Percentiles rank a stretch among this genome's conserved stretches.
Evolutionary conservation across 2,329 filamentous ascomycete species (phyloP).

Genomic region (Dactylellina leptospora): DNA sequence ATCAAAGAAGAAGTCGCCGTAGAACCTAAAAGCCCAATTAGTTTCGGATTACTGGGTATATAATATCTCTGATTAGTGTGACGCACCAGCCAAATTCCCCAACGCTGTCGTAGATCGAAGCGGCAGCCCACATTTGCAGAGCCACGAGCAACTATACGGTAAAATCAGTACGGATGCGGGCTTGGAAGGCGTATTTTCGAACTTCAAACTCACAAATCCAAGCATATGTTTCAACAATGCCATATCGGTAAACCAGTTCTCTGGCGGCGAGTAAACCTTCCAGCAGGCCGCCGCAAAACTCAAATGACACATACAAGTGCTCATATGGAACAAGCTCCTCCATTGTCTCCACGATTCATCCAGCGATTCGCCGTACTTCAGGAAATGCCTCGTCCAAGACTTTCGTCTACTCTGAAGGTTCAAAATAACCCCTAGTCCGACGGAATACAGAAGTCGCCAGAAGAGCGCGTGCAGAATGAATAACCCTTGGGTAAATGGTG

Average conservation of each 20-base stretch:
- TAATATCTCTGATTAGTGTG: no score
- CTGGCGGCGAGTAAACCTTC: slow-evolving; percentile 93
- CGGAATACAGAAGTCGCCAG: slow-evolving; percentile 91
- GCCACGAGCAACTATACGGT: slow-evolving; percentile 72
- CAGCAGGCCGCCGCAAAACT: slow-evolving; percentile 90
- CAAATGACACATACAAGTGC: slow-evolving; percentile 86
- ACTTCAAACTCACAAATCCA: slow-evolving; percentile 67
- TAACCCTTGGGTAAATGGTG: slow-evolving; percentile 75
- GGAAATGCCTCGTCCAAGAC: slow-evolving; percentile 94
- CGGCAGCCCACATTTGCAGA: slow-evolving; percentile 89
- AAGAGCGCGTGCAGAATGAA: slow-evolving; percentile 81
- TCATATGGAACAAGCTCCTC: slow-evolving; percentile 95
- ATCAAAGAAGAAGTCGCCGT: slow-evolving; percentile 94
- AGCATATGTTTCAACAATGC: slow-evolving; percentile 86
- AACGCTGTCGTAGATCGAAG: slow-evolving; percentile 92
- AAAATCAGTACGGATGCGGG: no score
- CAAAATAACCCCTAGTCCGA: slow-evolving; percentile 86
- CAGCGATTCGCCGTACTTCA: slow-evolving; percentile 91
- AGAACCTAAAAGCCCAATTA: slow-evolving; percentile 67
- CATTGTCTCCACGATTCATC: slow-evolving; percentile 96
- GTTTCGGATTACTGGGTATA: no score
- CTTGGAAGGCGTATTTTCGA: no score
- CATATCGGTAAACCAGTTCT: slow-evolving; percentile 86
- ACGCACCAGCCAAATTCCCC: slow-evolving; percentile 91
- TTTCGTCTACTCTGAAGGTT: slow-evolving; percentile 87